These are phyloP conservation scores for Leptodontidium sp. DNA, from an alignment of 2,329 filamentous ascomycete genomes.

Conservation along the genomic window DNA sequence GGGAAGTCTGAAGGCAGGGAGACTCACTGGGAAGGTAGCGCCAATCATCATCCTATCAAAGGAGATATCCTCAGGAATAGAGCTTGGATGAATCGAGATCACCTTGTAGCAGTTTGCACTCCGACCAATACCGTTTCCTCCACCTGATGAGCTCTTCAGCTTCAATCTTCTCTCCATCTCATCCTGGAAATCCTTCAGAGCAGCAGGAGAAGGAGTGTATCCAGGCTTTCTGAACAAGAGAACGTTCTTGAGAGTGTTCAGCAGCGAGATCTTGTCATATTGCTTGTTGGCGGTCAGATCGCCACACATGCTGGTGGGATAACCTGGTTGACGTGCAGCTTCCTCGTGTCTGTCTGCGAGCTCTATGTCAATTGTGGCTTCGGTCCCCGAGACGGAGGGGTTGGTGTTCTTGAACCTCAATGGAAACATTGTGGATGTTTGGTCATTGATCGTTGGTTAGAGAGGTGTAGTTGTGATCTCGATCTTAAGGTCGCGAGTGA, in stretches of 20 bases:
- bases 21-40: constrained; percentile 22
- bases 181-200: constrained; percentile 18
- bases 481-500: background rate
- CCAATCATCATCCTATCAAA: constrained; percentile 27
- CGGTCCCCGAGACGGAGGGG: background rate
- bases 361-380: background rate
- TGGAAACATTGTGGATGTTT: constrained; percentile 2
- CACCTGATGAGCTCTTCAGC: constrained; percentile 13
- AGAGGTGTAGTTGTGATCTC: background rate
- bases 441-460: background rate
- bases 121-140: constrained; percentile 1
- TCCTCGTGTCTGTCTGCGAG: background rate
- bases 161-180: constrained; percentile 14
- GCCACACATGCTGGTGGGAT: background rate
- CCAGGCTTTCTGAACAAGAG: constrained; percentile 18
- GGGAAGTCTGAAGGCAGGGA: background rate
- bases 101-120: constrained; percentile 10
- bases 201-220: background rate
- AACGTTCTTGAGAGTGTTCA: constrained; percentile 18
- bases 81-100: constrained; percentile 16
- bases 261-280: constrained; percentile 7
- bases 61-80: constrained; percentile 21
- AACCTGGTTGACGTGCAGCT: background rate
- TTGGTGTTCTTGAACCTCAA: constrained; percentile 7
- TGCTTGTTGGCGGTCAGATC: background rate